Percentiles rank a stretch among this genome's conserved stretches.
These are phyloP conservation scores for Tinospora cordifolia DNA, from an alignment of 164 flowering plant genomes.

Conservation along the genomic window DNA sequence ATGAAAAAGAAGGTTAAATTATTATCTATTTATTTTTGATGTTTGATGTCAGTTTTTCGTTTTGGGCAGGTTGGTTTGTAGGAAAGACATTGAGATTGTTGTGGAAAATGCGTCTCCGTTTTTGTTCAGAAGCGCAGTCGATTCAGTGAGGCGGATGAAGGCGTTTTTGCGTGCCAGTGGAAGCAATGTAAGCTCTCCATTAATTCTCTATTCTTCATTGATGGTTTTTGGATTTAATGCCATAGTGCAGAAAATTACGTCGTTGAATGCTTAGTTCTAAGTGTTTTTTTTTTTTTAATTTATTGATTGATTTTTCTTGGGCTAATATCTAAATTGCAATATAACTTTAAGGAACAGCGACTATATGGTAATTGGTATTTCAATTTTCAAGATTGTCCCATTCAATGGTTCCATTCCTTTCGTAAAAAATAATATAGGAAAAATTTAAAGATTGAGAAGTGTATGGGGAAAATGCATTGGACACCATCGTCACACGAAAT, in stretches of 20 bases:
- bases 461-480: neutral
- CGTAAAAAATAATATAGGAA: too few species aligned
- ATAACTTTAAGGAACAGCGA: too few species aligned
- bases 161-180: conserved; percentile 30
- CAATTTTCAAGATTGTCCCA: too few species aligned
- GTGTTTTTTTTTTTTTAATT: neutral
- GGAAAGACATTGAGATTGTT: conserved; percentile 58
- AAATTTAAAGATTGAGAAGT: neutral
- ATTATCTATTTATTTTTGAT: neutral
- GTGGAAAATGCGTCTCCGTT: conserved; percentile 57
- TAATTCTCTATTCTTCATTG: neutral
- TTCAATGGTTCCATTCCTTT: too few species aligned
- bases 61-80: conserved; percentile 45
- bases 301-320: neutral
- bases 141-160: conserved; percentile 42
- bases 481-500: neutral
- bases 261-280: neutral
- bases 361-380: too few species aligned
- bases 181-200: conserved; percentile 36
- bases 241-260: neutral
- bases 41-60: neutral
- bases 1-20: neutral
- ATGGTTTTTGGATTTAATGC: neutral
- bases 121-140: conserved; percentile 45
- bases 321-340: too few species aligned